Conservation (phyloP, 768 basidiomycete genomes). For the Sarcodon sp. region DNA sequence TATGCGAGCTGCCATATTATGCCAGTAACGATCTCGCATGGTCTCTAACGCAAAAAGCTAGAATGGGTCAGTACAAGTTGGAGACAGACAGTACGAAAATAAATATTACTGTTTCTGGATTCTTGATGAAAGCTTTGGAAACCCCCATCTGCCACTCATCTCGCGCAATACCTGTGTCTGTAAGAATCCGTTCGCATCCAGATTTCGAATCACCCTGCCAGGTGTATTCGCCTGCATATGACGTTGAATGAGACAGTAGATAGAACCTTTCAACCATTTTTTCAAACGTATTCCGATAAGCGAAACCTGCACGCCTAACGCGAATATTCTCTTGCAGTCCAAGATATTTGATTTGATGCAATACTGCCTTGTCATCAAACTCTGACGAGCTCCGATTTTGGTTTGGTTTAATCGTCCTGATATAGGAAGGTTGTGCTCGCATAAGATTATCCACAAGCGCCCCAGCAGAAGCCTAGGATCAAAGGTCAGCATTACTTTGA, state of each 20-base stretch:
- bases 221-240: constrained; percentile 97
- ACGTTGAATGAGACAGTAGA: constrained; percentile 85
- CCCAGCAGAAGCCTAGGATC: constrained; percentile 67
- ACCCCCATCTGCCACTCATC: constrained; percentile 99
- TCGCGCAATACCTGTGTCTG: constrained; percentile 88
- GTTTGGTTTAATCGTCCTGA: constrained; percentile 98
- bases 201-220: constrained; percentile 88
- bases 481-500: not conserved
- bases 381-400: constrained; percentile 88
- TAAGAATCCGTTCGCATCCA: constrained; percentile 86
- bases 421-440: constrained; percentile 95
- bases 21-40: constrained; percentile 99
- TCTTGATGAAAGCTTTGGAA: constrained; percentile 99
- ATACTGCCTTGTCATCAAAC: constrained; percentile 88
- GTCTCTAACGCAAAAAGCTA: constrained; percentile 96
- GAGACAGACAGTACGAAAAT: not conserved
- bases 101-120: constrained; percentile 76
- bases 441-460: constrained; percentile 96
- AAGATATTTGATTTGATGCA: constrained; percentile 99
- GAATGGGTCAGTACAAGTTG: not conserved
- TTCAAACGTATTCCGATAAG: constrained; percentile 95
- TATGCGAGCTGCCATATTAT: constrained; percentile 96
- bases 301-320: constrained; percentile 94
- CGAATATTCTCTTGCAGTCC: constrained; percentile 98
- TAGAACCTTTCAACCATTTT: constrained; percentile 99